Percentiles rank a stretch among this genome's conserved stretches.
Evolutionary conservation across 2,329 filamentous ascomycete genomes (phyloP).

Genomic region (Paracamarosporium sp.): DNA sequence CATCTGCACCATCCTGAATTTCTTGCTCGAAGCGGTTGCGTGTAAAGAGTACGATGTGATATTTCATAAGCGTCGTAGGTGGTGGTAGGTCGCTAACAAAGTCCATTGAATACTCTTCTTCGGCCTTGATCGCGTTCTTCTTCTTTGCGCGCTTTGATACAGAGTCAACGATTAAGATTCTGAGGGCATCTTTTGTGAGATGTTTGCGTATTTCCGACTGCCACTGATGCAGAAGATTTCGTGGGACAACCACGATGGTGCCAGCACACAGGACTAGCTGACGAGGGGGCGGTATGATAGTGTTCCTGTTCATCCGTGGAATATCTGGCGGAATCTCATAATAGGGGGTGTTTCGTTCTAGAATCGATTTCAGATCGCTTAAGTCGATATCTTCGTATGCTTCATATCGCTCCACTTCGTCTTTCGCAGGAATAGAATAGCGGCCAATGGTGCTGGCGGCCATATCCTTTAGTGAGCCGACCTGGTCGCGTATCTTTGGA

Average conservation of each 20-base stretch:
- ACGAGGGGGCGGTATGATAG: constrained; percentile 47
- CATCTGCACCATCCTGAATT: constrained; percentile 59
- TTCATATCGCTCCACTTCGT: constrained; percentile 63
- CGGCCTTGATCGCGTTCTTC: constrained; percentile 9
- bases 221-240: constrained; percentile 88
- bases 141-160: constrained; percentile 28
- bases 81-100: constrained; percentile 62
- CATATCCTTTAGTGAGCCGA: constrained; percentile 76
- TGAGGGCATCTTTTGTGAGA: constrained; percentile 64
- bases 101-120: constrained; percentile 26
- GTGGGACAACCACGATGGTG: constrained; percentile 81
- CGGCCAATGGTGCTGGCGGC: constrained; percentile 73
- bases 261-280: constrained; percentile 70
- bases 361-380: constrained; percentile 24
- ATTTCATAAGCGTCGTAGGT: constrained; percentile 64
- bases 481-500: constrained; percentile 51
- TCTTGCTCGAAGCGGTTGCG: constrained; percentile 75
- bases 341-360: constrained; percentile 45
- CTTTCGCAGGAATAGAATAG: constrained; percentile 73
- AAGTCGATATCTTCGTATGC: constrained; percentile 57
- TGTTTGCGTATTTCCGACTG: constrained; percentile 80
- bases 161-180: constrained; percentile 66
- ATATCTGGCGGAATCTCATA: constrained; percentile 51
- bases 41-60: constrained; percentile 81
- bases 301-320: constrained; percentile 51